Evolutionary conservation across 2,329 filamentous ascomycete genomes (phyloP).

Genomic region (Xylariaceae sp.): DNA sequence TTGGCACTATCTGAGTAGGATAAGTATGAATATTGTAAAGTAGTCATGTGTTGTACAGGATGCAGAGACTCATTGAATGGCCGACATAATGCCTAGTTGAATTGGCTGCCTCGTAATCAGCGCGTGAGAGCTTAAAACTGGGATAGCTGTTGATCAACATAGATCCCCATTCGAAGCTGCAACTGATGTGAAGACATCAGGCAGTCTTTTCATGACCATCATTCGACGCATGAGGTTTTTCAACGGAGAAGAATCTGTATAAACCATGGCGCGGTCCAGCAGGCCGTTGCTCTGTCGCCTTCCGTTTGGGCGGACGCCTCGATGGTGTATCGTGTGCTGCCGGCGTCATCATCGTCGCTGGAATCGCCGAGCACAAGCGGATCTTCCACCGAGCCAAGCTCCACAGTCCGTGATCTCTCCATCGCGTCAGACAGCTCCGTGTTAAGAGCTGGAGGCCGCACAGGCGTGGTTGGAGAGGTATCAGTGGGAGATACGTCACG

Average conservation of each 20-base stretch:
- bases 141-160: too few species aligned
- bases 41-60: too few species aligned
- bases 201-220: too few species aligned
- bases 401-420: not conserved
- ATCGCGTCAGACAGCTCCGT: not conserved
- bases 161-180: too few species aligned
- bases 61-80: too few species aligned
- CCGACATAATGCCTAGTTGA: too few species aligned
- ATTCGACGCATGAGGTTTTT: not conserved
- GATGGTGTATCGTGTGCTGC: not conserved
- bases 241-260: constrained; percentile 1
- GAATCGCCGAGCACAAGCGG: not conserved
- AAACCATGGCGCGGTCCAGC: not conserved
- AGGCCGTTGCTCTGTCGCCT: not conserved
- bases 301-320: not conserved
- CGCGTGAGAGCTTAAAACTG: too few species aligned
- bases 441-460: not conserved
- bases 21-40: too few species aligned
- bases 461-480: not conserved
- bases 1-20: too few species aligned
- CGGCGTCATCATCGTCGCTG: not conserved
- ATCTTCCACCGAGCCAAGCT: not conserved
- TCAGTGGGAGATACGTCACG: not conserved
- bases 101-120: too few species aligned
- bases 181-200: too few species aligned